phyloP scores from a whole-genome alignment of 2,329 filamentous ascomycete genomes.

The Talaromyces amestolkiae region DNA sequence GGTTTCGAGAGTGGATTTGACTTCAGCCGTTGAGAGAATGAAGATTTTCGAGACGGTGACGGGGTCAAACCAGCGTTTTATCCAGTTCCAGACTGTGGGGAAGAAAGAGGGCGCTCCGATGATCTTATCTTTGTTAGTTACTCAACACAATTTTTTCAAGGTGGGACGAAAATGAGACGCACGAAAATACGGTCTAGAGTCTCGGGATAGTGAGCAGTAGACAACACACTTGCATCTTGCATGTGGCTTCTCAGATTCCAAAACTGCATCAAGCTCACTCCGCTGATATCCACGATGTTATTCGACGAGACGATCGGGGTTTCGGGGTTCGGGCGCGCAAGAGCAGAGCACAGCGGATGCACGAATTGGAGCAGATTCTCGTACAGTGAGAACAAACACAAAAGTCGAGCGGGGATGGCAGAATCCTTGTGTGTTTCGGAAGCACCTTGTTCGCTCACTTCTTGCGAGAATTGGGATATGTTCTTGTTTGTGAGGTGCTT shows the following conservation, averaged over 20 bases:
- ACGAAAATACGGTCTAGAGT: conserved; percentile 80
- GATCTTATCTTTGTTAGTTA: conserved; percentile 51
- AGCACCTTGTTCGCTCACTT: conserved; percentile 48
- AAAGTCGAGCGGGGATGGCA: conserved; percentile 64
- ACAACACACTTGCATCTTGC: conserved; percentile 84
- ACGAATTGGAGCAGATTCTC: conserved; percentile 87
- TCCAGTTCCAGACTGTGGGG: conserved; percentile 85
- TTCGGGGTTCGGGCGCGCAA: conserved; percentile 69
- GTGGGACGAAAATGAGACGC: conserved; percentile 25
- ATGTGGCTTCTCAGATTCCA: conserved; percentile 94
- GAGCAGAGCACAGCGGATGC: conserved; percentile 77
- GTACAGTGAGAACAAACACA: conserved; percentile 88
- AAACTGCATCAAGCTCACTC: conserved; percentile 86
- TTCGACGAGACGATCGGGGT: conserved; percentile 91
- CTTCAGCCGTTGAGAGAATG: conserved; percentile 72
- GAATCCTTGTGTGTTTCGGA: conserved; percentile 59
- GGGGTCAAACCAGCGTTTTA: conserved; percentile 93
- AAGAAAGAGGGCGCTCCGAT: conserved; percentile 90
- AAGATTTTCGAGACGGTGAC: conserved; percentile 96
- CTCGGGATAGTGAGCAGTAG: conserved; percentile 92
- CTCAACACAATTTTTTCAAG: too few species aligned
- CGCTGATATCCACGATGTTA: conserved; percentile 90
- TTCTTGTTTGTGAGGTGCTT: conserved; percentile 77
- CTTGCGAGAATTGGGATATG: conserved; percentile 69
- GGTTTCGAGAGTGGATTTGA: conserved; percentile 70